Base-by-base conservation (phyloP, 306 rosid genomes). In the Ochetophila trinervis region DNA sequence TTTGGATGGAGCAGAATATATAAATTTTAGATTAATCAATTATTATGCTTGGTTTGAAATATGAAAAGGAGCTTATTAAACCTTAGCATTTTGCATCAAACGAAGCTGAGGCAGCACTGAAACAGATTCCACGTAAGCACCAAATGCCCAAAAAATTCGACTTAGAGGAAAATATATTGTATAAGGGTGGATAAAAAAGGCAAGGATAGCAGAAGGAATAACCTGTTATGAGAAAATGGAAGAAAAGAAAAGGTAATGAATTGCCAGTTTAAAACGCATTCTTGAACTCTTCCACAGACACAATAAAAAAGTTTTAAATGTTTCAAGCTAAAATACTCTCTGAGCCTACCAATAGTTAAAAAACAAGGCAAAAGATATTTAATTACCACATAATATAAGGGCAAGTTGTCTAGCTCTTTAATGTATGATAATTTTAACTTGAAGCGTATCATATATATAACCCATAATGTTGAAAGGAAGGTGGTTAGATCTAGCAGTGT, bases 21-120 rank as follows among this genome's bases (percentile, higher is more conserved):
- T 27, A 27, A 27, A 27, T 27, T 27, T 27, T n/a, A 15, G 21
- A 19, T 50, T 50, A 50, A 8, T 50, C 42, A 36, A 36, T 36
- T 40, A 61, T 34, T 23, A 13, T 17, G 48, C n/a, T 23, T 24
- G 68, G 52, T 35, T 66, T 27, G 32, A 27, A 27, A 1, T 27
- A 27, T 27, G 32, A 4, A 27, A 44, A 53, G n/a, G 35, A 40
- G 45, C 45, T 53, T 20, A 10, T 17, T 24, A 6, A 58, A 93
- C 98, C 97, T 87, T 86, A 17, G 98, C 88, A 21, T 89, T 93
- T 50, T 84, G 89, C 88, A 93, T 83, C 37, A 78, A 18, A 40
- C 80, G 88, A 76, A 93, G 85, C 64, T 89, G 98, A 61, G 97
- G 98, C 15, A 87, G 74, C 27, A 89, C 81, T 0, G 98, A 82